Evolutionary conservation across 139 green algal species (phyloP).

Genomic region (Coccomyxa sp.): DNA sequence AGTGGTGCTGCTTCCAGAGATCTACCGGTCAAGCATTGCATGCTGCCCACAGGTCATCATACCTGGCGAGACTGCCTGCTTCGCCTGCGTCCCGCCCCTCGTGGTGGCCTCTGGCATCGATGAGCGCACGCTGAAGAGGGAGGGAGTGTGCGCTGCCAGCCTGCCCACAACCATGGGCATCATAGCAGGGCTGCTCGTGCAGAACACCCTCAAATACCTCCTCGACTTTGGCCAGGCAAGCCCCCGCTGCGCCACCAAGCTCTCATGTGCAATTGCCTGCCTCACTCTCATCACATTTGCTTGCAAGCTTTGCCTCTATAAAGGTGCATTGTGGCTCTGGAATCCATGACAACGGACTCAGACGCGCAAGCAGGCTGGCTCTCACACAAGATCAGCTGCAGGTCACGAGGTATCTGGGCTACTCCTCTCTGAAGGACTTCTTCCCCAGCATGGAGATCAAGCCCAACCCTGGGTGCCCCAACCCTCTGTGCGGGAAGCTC

Average conservation of each 20-base stretch:
- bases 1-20: neutral
- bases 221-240: constrained; percentile 76
- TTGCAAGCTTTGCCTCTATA: neutral
- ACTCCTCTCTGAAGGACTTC: constrained; percentile 90
- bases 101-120: constrained; percentile 94
- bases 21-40: neutral
- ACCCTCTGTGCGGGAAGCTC: constrained; percentile 58
- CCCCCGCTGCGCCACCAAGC: too few relatives aligned
- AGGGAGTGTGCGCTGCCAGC: constrained; percentile 95
- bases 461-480: constrained; percentile 79
- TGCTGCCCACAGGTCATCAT: constrained; percentile 40
- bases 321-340: constrained; percentile 5
- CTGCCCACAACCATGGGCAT: constrained; percentile 98
- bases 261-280: too few relatives aligned
- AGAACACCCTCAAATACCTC: constrained; percentile 92
- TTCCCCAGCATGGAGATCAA: constrained; percentile 93
- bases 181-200: constrained; percentile 90
- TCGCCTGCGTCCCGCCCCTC: constrained; percentile 86
- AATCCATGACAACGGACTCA: too few relatives aligned
- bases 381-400: too few relatives aligned
- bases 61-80: constrained; percentile 77
- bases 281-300: neutral
- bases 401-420: constrained; percentile 75
- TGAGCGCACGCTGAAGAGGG: constrained; percentile 92
- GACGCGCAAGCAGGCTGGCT: too few relatives aligned